Conservation (phyloP, 495 filamentous ascomycete genomes). For the Cercophora sp. region DNA sequence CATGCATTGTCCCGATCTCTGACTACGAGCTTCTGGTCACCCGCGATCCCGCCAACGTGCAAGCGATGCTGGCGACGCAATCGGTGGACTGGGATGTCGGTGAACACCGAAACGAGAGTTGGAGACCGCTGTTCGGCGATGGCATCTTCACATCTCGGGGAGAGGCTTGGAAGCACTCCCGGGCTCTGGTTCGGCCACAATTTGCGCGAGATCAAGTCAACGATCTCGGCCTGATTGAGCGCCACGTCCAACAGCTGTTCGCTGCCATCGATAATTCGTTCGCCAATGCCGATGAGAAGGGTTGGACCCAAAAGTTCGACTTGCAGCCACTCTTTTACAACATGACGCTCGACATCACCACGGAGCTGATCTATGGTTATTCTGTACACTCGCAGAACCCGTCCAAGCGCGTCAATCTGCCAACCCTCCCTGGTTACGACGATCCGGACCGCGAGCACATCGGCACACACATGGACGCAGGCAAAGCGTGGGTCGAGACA, state of each 20-base stretch:
- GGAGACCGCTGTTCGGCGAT: conserved; percentile 57
- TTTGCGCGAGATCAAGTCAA: conserved; percentile 59
- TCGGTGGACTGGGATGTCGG: conserved; percentile 61
- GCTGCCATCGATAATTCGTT: conserved; percentile 18
- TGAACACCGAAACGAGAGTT: conserved; percentile 37
- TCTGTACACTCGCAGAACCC: conserved; percentile 34
- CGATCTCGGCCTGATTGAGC: conserved; percentile 57
- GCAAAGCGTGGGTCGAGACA: conserved; percentile 43
- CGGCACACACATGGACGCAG: conserved; percentile 42
- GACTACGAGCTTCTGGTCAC: conserved; percentile 44
- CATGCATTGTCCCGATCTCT: conserved; percentile 17
- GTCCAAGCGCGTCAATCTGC: conserved; percentile 12
- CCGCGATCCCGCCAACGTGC: conserved; percentile 60
- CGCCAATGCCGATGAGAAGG: background rate
- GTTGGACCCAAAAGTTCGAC: conserved; percentile 41
- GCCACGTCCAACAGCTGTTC: conserved; percentile 54
- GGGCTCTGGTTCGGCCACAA: conserved; percentile 59
- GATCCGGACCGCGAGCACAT: conserved; percentile 29
- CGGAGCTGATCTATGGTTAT: conserved; percentile 70
- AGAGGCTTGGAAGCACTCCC: conserved; percentile 58
- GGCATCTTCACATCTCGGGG: conserved; percentile 73
- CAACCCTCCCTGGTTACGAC: conserved; percentile 10
- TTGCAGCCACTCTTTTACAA: conserved; percentile 62
- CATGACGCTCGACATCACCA: conserved; percentile 66
- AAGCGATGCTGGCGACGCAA: conserved; percentile 55